Conservation (phyloP, 2,329 filamentous ascomycete genomes). For the Podosphaera xanthii region DNA sequence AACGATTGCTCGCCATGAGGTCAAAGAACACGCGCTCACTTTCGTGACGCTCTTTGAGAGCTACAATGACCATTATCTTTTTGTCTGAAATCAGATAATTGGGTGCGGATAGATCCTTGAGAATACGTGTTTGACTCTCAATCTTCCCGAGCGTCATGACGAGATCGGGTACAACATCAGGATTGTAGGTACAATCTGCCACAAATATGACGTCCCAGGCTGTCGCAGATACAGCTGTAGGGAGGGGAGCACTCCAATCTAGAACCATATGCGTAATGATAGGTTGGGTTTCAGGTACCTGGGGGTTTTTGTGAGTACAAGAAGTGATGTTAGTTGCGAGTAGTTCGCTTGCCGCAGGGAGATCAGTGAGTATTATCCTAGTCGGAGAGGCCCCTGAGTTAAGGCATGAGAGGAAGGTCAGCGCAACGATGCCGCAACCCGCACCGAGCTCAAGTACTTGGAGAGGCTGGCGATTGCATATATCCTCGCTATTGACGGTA, state of each 20-base stretch:
- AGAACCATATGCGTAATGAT: constrained; percentile 26
- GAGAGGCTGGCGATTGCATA: constrained; percentile 5
- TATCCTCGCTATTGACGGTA: neutral
- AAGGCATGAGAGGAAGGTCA: constrained; percentile 25
- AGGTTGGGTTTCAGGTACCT: neutral
- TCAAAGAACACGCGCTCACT: too few relatives aligned
- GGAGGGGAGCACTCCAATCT: constrained; percentile 36
- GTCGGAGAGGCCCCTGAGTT: too few relatives aligned
- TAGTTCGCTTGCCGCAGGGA: constrained; percentile 39
- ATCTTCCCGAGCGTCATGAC: constrained; percentile 27
- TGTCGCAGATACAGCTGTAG: constrained; percentile 11
- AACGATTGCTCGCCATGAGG: too few relatives aligned
- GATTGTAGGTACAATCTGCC: constrained; percentile 53
- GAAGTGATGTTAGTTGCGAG: constrained; percentile 25
- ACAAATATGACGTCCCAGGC: constrained; percentile 36
- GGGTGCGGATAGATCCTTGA: too few relatives aligned
- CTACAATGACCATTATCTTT: too few relatives aligned
- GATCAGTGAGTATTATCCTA: constrained; percentile 30
- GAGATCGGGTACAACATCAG: constrained; percentile 38
- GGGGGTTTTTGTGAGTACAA: neutral
- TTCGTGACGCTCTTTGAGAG: too few relatives aligned
- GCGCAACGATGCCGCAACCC: constrained; percentile 45
- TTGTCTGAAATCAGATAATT: too few relatives aligned
- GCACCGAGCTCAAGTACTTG: constrained; percentile 39
- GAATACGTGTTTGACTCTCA: constrained; percentile 7